Conservation (phyloP, 1,284 basidiomycete species). For the Prillingera fragicola region DNA sequence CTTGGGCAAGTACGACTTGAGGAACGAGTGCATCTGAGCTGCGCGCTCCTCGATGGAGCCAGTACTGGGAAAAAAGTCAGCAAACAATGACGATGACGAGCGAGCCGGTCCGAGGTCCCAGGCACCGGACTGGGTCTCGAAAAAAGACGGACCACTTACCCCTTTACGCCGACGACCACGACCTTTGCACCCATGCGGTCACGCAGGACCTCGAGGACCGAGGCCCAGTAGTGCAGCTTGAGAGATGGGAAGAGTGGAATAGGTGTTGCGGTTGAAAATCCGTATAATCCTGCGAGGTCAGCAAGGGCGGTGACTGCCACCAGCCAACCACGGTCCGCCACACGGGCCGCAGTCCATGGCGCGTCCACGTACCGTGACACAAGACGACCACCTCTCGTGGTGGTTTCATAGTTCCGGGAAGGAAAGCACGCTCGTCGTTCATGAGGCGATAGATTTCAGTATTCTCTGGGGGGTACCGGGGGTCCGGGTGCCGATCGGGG, state of each 20-base stretch:
- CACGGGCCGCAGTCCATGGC: background rate
- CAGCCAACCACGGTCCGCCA: slow-evolving; percentile 2
- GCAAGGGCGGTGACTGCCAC: background rate
- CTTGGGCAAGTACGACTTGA: slow-evolving; percentile 58
- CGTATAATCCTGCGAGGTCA: slow-evolving; percentile 68
- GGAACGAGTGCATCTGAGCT: slow-evolving; percentile 66
- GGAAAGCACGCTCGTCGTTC: slow-evolving; percentile 63
- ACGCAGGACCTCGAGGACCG: slow-evolving; percentile 74
- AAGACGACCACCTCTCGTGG: slow-evolving; percentile 88
- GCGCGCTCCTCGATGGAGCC: slow-evolving; percentile 85
- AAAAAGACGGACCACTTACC: slow-evolving; percentile 53
- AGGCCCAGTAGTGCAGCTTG: slow-evolving; percentile 91
- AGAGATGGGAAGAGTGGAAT: slow-evolving; percentile 61
- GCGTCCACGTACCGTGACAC: slow-evolving; percentile 72
- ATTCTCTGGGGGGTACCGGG: slow-evolving; percentile 27
- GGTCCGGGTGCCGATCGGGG: slow-evolving; percentile 23
- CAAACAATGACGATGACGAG: background rate
- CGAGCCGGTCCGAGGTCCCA: background rate
- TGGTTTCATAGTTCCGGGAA: slow-evolving; percentile 59
- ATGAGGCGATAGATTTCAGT: slow-evolving; percentile 64
- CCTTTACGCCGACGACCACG: slow-evolving; percentile 89
- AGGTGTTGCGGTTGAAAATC: slow-evolving; percentile 74
- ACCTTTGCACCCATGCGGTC: slow-evolving; percentile 85
- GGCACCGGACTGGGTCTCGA: background rate
- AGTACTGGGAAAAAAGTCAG: slow-evolving; percentile 56